Base-by-base conservation (phyloP, 345 rosid species). In the Iberis pinnata region DNA sequence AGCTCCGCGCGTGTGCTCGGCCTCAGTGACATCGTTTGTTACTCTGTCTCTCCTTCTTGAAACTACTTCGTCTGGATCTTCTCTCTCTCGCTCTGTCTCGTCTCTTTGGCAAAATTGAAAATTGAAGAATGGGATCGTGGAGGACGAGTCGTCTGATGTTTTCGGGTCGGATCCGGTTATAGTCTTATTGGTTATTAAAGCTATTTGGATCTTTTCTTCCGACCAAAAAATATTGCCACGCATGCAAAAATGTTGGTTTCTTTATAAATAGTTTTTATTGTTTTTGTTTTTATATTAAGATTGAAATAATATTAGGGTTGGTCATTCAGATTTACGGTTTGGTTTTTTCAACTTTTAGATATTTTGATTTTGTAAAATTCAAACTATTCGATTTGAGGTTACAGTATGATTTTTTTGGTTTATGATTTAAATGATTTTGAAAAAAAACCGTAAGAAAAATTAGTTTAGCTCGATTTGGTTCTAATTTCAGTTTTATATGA, bases 1-100 rank as follows among this genome's bases (percentile, higher is more conserved):
- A 73, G 79, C 71, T 83, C 82, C 43, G 81, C 70, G 40, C 83
- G 77, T 19, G 83, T 67, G 39, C 72, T 70, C 45, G 89, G 85
- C 54, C 85, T 65, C 64, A 82, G 73, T 42, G 85, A 79, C 85
- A 77, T 82, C 65, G 49, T 58, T 18, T 29, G 12, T 22, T 45
- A 33, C 54, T 49, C 56, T 47, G 38, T 59, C 48, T 26, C 13
- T 36, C 36, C 52, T 49, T 2, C 18, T 24, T 9, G 37, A 16
- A 46, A 47, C 16, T 27, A 40, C 40, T 54, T 41, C 53, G 27
- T 60, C 61, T 67, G 57, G 71, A 53, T 67, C 67, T 60, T 63
- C 52, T 58, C 57, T 57, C 51, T 57, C 57, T 18, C 50, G 47
- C 53, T 53, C 17, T 61, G 14, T 53, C 59, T 54, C 18, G 47